Conservation (phyloP, 805 yeast species). For the Saturnispora besseyi region DNA sequence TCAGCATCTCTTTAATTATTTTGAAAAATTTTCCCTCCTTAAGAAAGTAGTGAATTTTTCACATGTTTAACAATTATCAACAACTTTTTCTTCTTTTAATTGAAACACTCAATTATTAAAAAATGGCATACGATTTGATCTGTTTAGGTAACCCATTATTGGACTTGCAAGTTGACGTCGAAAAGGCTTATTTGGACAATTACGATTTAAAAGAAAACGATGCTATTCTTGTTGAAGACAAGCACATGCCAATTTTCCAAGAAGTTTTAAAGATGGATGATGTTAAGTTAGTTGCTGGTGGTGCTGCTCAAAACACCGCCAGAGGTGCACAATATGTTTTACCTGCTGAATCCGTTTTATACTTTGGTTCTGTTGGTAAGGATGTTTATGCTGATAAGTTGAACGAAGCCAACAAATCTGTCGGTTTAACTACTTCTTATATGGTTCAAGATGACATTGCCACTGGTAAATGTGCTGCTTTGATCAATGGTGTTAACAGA, state of each 20-base stretch:
- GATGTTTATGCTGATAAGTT: slow-evolving; percentile 81
- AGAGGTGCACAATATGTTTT: slow-evolving; percentile 94
- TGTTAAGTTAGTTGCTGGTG: slow-evolving; percentile 84
- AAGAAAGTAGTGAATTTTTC: neutral
- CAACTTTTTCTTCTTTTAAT: neutral
- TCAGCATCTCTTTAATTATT: too few relatives aligned
- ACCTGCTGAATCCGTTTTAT: slow-evolving; percentile 73
- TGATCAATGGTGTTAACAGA: slow-evolving; percentile 75
- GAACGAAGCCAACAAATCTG: slow-evolving; percentile 71
- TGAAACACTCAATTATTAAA: neutral
- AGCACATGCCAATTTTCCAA: slow-evolving; percentile 77
- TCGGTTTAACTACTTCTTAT: slow-evolving; percentile 84
- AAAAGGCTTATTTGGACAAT: slow-evolving; percentile 59
- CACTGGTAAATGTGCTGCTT: slow-evolving; percentile 98
- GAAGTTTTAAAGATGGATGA: slow-evolving; percentile 58
- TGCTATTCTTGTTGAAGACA: slow-evolving; percentile 78
- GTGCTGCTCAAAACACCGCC: slow-evolving; percentile 99
- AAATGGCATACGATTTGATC: slow-evolving; percentile 59
- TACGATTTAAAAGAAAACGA: slow-evolving; percentile 84
- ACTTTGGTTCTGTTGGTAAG: slow-evolving; percentile 94
- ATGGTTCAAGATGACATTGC: slow-evolving; percentile 66
- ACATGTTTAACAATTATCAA: slow-evolving; percentile 2
- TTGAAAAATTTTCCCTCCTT: neutral
- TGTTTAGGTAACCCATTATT: slow-evolving; percentile 87
- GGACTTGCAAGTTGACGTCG: slow-evolving; percentile 76